Base-by-base conservation (phyloP, 106 monocot genomes). In the Cymbidium sinense region DNA sequence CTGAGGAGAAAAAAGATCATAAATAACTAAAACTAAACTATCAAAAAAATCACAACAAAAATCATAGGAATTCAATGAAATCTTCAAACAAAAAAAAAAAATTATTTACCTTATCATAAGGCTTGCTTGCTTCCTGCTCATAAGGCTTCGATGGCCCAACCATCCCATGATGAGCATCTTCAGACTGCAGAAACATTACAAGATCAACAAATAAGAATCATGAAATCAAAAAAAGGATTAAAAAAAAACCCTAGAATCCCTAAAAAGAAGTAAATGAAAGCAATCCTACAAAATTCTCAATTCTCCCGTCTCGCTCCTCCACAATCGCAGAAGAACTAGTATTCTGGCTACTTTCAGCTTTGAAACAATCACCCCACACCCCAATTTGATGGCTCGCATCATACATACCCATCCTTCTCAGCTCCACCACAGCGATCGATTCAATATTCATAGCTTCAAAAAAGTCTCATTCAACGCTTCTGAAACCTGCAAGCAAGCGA, bases 121-220 rank as follows among this genome's bases (percentile, higher is more conserved):
- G 83, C 78, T 85, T 87, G 72, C 47, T 87, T 83, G 75, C 82
- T 81, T 85, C 85, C 69, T 85, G 85, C 31, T 85, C 87, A 70
- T 36, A 82, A 73, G 62, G 75, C 41, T 80, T 84, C 33, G 78
- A 69, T 15, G 82, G n/a, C 34, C 75, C 78, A 41, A 78, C 72
- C 21, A 73, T 83, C 55, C 78, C 83, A 8, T 83, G 77, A 33
- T 65, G 76, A 78, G 77, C 74, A 64, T 83, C 83, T 54, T 85
- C 80, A 25, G 73, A 79, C 90, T 85, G 33, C 35, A 77, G 28
- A 70, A 70, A 34, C 31, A 78, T 52, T 30, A 51, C 20, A 52
- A 75, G 33, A 50, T 21, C 23, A 23, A 37, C 4, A 30, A 34
- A 50, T 27, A 69, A 37, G 2, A 20, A 73, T 34, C 30, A 31